Base-by-base conservation (phyloP, 345 rosid species). In the Corchorus capsularis region DNA sequence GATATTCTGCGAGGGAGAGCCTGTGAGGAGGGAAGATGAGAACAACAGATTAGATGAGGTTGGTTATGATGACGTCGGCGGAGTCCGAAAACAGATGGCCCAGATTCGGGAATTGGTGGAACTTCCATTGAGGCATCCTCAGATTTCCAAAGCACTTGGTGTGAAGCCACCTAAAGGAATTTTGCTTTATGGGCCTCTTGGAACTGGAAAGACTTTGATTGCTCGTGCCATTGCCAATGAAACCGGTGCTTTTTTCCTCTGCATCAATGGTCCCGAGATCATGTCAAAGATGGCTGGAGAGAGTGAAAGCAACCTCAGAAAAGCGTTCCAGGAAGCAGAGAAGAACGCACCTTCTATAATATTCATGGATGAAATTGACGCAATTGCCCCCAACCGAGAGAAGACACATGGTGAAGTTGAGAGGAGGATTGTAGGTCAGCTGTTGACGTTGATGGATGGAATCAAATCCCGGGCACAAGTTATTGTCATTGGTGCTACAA, bases 361-460 rank as follows among this genome's bases (percentile, higher is more conserved):
- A n/a, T 82, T 82, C 50, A 79, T 82, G 15, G 83, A 83, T 22
- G 85, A 83, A 68, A 76, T 83, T 39, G 85, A 83, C 52, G 79
- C 85, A 56, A 83, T 83, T 79, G 85, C 85, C 11, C 85, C 85
- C 8, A 82, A 82, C 66, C 62, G 85, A 13, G 85, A 83, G 79
- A 83, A 83, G 66, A 79, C 85, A 15, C 80, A 83, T 49, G 83
- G 85, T 59, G 83, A 83, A 71, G 83, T 83, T 17, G 83, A 83
- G 76, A 83, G 82, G 76, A 80, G 83, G 72, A 83, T 83, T 68
- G 85, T 83, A 16, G 77, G 83, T 56, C 85, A 83, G 63, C 78
- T 83, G 16, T 71, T 83, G 57, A 83, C 85, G 0, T 79, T 83
- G 14, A 83, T 83, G 85, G 85, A 83, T 64, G 85, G 85, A 41